These are phyloP conservation scores for Delphinella strobiligena DNA, from an alignment of 2,329 filamentous ascomycete genomes.

Conservation along the genomic window DNA sequence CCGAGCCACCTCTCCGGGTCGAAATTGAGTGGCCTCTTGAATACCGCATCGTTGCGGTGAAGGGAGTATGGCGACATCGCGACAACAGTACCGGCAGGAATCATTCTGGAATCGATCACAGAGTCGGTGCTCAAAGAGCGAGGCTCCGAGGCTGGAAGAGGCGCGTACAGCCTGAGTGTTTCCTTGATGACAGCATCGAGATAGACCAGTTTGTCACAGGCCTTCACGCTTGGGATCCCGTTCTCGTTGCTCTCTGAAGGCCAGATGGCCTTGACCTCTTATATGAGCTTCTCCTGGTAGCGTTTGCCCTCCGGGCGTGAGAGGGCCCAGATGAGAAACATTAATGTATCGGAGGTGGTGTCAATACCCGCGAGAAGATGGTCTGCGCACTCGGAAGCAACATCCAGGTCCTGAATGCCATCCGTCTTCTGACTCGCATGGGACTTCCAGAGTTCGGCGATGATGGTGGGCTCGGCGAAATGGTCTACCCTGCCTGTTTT, in stretches of 20 bases:
- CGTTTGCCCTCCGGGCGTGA: conserved; percentile 30
- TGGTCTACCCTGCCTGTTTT: neutral
- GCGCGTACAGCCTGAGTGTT: conserved; percentile 27
- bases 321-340: conserved; percentile 39
- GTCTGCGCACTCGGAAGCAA: conserved; percentile 42
- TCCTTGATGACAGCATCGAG: conserved; percentile 23
- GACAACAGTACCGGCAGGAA: conserved; percentile 26
- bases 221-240: neutral
- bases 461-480: conserved; percentile 22
- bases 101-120: conserved; percentile 19
- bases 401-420: conserved; percentile 30
- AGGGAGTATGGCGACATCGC: conserved; percentile 30
- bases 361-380: conserved; percentile 43
- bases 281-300: conserved; percentile 34
- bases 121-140: conserved; percentile 26
- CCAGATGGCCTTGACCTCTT: conserved; percentile 27
- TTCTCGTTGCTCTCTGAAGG: conserved; percentile 26
- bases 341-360: conserved; percentile 40
- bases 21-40: conserved; percentile 24
- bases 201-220: conserved; percentile 19
- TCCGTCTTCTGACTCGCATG: no score
- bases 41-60: conserved; percentile 30
- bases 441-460: conserved; percentile 26
- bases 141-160: conserved; percentile 41
- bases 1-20: conserved; percentile 26